Evolutionary conservation across 176 grass and related monocot species (phyloP), one percentile per base, ranked within the genome.

Genomic region (Pontederia crassipes): DNA sequence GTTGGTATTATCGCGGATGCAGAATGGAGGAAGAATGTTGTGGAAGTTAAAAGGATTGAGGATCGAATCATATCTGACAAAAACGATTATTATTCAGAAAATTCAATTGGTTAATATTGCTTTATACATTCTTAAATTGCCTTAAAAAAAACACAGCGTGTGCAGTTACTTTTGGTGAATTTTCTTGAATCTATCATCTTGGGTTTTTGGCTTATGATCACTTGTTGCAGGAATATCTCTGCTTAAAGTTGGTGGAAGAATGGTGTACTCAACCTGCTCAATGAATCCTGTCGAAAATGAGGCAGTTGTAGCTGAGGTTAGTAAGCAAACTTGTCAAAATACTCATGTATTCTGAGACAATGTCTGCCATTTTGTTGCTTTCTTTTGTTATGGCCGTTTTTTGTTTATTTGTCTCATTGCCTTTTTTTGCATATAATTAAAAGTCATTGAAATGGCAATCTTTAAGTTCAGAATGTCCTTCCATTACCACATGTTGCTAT

Each of bases 231-330:
- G 93, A 66, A 77, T 97, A 56, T 58, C 53, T 46, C 81, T 88
- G 79, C 81, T 97, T 85, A 88, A 97, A 88, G 79, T 85, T 49
- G 81, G 74, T 26, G 87, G 93, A 65, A 83, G 87, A 65, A 97
- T 97, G 77, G 87, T 97, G 66, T 97, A 97, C 75, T 97, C 93
- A 46, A 97, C 93, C 45, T 97, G 93, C 61, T 92, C 93, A 66
- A 81, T 97, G 93, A 97, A 97, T 78, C 93, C 93, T 47, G 76
- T 92, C 81, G 93, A 92, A 81, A 91, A 97, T 79, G 93, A 97
- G 81, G 93, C 87, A 68, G 93, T 92, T 77, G 84, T 97, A 49
- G 81, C 74, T 11, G 87, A 97, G 81, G 93, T 97, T 65, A 28
- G 26, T 18, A 18, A 50, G 18, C 13, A 65, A 50, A 12, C 49